phyloP scores from a whole-genome alignment of 352 stramenopile genomes.

The Globisporangium polare region DNA sequence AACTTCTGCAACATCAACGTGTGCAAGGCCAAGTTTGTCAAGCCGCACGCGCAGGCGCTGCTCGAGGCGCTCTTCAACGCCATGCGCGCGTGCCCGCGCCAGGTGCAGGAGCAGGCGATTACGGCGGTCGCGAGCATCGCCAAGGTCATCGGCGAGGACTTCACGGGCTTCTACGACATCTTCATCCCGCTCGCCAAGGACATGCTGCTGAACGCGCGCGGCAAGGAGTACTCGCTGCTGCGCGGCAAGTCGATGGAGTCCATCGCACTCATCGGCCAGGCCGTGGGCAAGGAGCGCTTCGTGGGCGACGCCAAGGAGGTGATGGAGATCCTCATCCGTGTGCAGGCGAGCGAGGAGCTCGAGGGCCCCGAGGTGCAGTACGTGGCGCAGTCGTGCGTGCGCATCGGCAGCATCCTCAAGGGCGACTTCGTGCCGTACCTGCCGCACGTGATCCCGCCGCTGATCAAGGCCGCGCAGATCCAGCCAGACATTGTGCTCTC shows the following conservation, averaged over 20 bases:
- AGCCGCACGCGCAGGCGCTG: conserved; percentile 56
- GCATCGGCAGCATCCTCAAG: conserved; percentile 84
- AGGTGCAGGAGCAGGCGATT: conserved; percentile 87
- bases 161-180: conserved; percentile 79
- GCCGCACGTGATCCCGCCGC: conserved; percentile 71
- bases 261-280: conserved; percentile 84
- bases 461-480: conserved; percentile 81
- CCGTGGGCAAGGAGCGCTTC: conserved; percentile 84
- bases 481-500: conserved; percentile 78
- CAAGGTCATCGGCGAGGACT: conserved; percentile 79
- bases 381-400: conserved; percentile 82
- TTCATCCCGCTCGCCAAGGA: conserved; percentile 88
- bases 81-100: conserved; percentile 65
- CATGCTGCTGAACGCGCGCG: conserved; percentile 67
- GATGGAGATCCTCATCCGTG: conserved; percentile 83
- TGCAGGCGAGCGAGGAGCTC: conserved; percentile 66
- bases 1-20: conserved; percentile 87
- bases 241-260: conserved; percentile 87
- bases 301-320: conserved; percentile 74
- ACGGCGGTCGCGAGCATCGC: conserved; percentile 82
- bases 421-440: conserved; percentile 86
- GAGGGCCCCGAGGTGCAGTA: conserved; percentile 82
- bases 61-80: conserved; percentile 80
- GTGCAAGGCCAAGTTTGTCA: conserved; percentile 78
- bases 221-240: conserved; percentile 77